Base-by-base conservation (phyloP, 495 filamentous ascomycete species). In the Halenospora varia region DNA sequence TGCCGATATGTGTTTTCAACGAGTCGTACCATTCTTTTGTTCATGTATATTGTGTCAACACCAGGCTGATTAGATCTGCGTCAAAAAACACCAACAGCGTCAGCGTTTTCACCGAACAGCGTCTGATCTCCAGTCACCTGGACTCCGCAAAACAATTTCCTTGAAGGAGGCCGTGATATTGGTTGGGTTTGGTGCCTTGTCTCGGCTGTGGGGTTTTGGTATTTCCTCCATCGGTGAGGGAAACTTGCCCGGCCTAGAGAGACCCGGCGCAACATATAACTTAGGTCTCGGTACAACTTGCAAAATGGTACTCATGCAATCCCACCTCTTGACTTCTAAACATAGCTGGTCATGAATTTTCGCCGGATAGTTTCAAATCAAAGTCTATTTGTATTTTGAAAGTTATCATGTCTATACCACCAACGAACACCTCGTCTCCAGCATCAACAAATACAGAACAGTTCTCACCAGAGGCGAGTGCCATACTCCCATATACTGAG, bases 401-500 rank as follows among this genome's bases (percentile, higher is more conserved):
- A 6, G 13, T 6, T 6, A 35, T 6, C 29, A 35, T 35, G 29
- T 35, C 29, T 35, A 4, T 35, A 13, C 13, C 29, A 35, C 29
- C 29, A 35, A 35, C 29, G 13, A 35, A 4, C 4, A 35, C 29
- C 29, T 35, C 29, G 29, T 6, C 29, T 35, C 29, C 29, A 6
- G 13, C 13, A 35, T 6, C 29, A 4, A 35, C 29, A 13, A 35
- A 4, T 35, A 35, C 29, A 6, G 29, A 35, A 13, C 13, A 6
- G 29, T 35, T 6, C 13, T 6, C 29, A 4, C 29, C 42, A 17
- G 42, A 8, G 42, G 42, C 8, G n/a, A 46, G 42, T 20, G 19
- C 15, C 19, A 52, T 52, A 10, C 49, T 52, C 9, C 49, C 49
- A 3, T 52, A 35, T 25, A 52, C 49, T 15, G 13, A 52, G 19